Percentiles rank a stretch among this genome's conserved stretches.
Conservation (phyloP, 768 basidiomycete species). For the Daedalea quercina region DNA sequence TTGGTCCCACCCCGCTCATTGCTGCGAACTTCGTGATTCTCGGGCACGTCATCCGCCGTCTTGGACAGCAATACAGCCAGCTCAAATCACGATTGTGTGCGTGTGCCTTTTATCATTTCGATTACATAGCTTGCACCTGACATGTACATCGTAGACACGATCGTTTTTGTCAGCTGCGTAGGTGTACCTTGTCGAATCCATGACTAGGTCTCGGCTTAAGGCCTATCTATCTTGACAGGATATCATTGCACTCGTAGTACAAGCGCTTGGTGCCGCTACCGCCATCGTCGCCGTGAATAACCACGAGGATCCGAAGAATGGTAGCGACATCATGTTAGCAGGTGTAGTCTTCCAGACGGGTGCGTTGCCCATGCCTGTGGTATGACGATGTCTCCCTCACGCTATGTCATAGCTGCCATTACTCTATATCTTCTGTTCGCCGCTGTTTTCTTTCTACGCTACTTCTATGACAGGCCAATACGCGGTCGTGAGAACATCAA, state of each 20-base stretch:
- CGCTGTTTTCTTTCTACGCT: conserved; percentile 39
- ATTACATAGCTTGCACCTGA: background rate
- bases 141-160: conserved; percentile 27
- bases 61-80: conserved; percentile 42
- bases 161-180: conserved; percentile 34
- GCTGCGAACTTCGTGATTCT: conserved; percentile 58
- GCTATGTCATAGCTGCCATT: conserved; percentile 29
- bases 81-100: conserved; percentile 36
- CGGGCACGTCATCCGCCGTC: conserved; percentile 35
- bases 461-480: conserved; percentile 30
- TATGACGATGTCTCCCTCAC: no score
- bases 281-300: conserved; percentile 28
- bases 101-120: conserved; percentile 13
- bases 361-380: no score
- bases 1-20: conserved; percentile 49
- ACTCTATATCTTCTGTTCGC: conserved; percentile 33
- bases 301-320: conserved; percentile 22
- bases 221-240: conserved; percentile 26
- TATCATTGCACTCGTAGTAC: conserved; percentile 52
- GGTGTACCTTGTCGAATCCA: background rate
- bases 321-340: conserved; percentile 50
- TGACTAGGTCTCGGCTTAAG: background rate
- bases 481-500: conserved; percentile 4
- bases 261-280: conserved; percentile 58
- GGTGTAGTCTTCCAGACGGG: conserved; percentile 58